Conservation (phyloP, 2,329 filamentous ascomycete genomes). For the Sclerotinia trifoliorum region DNA sequence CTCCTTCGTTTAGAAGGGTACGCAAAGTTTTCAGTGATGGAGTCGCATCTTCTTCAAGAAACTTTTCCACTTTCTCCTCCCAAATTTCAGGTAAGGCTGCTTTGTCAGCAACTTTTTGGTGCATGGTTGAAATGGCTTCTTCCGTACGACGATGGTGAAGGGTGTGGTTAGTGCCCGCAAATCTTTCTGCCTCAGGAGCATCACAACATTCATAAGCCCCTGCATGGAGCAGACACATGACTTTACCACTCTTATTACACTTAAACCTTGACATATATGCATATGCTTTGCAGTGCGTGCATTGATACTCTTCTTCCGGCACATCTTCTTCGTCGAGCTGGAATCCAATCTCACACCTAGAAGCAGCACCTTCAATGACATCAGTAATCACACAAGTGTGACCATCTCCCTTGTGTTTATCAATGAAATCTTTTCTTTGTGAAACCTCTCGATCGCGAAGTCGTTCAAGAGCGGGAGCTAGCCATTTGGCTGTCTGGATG, state of each 20-base stretch:
- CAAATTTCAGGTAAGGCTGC: conserved; percentile 81
- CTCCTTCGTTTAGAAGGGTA: conserved; percentile 83
- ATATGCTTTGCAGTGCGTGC: conserved; percentile 87
- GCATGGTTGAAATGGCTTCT: conserved; percentile 63
- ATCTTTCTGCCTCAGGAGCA: conserved; percentile 62
- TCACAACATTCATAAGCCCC: conserved; percentile 81
- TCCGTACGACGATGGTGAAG: conserved; percentile 76
- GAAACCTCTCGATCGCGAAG: conserved; percentile 71
- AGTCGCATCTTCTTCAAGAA: conserved; percentile 78
- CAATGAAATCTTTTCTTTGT: conserved; percentile 66
- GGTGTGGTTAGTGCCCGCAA: conserved; percentile 66
- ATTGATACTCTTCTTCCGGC: conserved; percentile 89
- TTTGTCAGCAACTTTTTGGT: conserved; percentile 80
- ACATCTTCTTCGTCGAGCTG: conserved; percentile 71
- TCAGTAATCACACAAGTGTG: conserved; percentile 39
- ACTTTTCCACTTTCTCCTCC: conserved; percentile 84
- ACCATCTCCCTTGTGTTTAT: conserved; percentile 57
- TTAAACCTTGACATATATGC: conserved; percentile 88
- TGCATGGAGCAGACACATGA: conserved; percentile 79
- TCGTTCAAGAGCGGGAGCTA: conserved; percentile 80
- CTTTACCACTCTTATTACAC: conserved; percentile 77
- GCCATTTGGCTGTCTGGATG: conserved; percentile 93
- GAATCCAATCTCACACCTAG: conserved; percentile 58
- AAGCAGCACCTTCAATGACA: conserved; percentile 33
- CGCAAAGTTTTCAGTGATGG: conserved; percentile 86